Evolutionary conservation across 129 eudicot genomes (phyloP).

Genomic region (Erigeron canadensis): DNA sequence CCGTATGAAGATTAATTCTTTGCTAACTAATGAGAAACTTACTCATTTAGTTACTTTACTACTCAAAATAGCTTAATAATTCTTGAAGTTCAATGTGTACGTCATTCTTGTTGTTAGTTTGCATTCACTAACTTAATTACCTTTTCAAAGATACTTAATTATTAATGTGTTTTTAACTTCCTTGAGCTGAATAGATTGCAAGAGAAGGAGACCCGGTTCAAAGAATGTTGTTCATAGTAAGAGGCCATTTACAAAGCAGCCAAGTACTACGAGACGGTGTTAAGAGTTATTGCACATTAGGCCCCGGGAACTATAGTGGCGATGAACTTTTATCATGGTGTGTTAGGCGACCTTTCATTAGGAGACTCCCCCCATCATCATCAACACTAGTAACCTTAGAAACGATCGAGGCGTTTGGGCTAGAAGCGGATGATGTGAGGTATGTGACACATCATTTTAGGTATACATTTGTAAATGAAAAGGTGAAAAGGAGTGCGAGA

Average conservation of each 20-base stretch:
- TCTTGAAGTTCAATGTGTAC: too few relatives aligned
- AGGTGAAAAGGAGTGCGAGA: conserved; percentile 76
- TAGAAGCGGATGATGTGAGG: conserved; percentile 79
- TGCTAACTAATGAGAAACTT: too few relatives aligned
- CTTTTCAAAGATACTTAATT: too few relatives aligned
- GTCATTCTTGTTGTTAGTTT: too few relatives aligned
- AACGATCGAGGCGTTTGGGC: conserved; percentile 79
- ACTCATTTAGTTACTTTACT: too few relatives aligned
- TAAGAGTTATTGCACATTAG: conserved; percentile 76
- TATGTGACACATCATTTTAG: conserved; percentile 88
- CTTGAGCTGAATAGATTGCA: conserved; percentile 34
- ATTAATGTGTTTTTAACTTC: too few relatives aligned
- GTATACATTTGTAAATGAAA: conserved; percentile 78
- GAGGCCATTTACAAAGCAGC: conserved; percentile 88
- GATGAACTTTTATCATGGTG: conserved; percentile 96
- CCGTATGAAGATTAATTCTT: too few relatives aligned
- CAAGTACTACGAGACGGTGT: conserved; percentile 74
- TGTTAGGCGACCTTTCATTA: conserved; percentile 64
- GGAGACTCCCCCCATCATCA: conserved; percentile 77
- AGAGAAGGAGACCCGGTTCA: conserved; percentile 88
- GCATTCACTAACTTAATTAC: too few relatives aligned
- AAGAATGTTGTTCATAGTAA: conserved; percentile 77
- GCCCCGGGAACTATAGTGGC: conserved; percentile 87
- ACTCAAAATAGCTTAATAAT: too few relatives aligned
- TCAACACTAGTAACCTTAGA: conserved; percentile 70